phyloP scores from a whole-genome alignment of 2,329 filamentous ascomycete species.

The Trematosphaeria pertusa region DNA sequence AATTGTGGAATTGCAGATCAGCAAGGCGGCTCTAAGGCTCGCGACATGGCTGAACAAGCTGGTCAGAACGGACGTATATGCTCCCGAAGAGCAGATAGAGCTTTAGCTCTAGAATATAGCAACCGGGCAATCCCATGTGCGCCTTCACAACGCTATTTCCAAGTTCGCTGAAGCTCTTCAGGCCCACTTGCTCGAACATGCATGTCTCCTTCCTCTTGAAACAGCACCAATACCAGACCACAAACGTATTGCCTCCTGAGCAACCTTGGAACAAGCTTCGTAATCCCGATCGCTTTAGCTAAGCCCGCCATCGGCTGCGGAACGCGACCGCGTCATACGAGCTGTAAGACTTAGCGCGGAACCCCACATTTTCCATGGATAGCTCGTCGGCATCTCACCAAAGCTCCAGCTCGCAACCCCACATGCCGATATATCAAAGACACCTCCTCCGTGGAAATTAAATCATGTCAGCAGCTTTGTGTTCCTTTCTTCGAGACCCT shows the following conservation, averaged over 20 bases:
- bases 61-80: slow-evolving; percentile 23
- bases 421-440: slow-evolving; percentile 24
- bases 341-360: slow-evolving; percentile 20
- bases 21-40: slow-evolving; percentile 49
- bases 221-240: no score
- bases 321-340: slow-evolving; percentile 6
- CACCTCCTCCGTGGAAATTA: slow-evolving; percentile 7
- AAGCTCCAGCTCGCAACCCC: slow-evolving; percentile 19
- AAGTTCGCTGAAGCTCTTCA: no score
- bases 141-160: no score
- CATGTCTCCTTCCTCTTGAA: no score
- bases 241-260: no score
- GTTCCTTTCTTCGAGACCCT: background rate
- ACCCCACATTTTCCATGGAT: slow-evolving; percentile 33
- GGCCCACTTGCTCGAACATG: no score
- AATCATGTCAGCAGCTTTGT: slow-evolving; percentile 5
- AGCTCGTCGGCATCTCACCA: slow-evolving; percentile 20
- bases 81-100: slow-evolving; percentile 8
- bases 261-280: no score
- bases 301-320: no score
- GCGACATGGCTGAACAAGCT: slow-evolving; percentile 50
- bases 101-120: no score
- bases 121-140: no score
- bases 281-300: no score
- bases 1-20: slow-evolving; percentile 51